Evolutionary conservation across 495 filamentous ascomycete genomes (phyloP), one percentile per base, ranked within the genome.

Genomic region (Penicillium coprophilum): DNA sequence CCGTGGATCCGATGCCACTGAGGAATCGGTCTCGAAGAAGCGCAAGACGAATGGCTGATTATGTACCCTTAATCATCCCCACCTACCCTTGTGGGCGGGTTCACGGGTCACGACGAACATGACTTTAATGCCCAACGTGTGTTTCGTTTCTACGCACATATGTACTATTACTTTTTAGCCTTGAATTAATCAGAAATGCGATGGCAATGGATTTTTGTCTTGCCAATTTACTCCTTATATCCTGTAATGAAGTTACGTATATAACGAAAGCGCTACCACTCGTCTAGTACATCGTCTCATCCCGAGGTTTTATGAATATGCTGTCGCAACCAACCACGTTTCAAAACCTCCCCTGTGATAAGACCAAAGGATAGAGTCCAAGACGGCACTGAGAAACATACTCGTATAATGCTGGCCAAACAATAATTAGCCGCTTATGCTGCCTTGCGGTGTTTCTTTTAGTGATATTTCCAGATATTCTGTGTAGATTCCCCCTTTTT

Each of bases 1-100:
- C 15, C 45, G 74, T 24, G 73, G 68, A 31, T 77, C 74, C 8
- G 75, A 79, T 67, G 75, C 70, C 24, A 76, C 73, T 6, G 76
- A 79, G 53, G 76, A 76, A 53, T 71, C 69, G 8, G 63, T 63
- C 19, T 43, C 66, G 21, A 77, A 77, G 71, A 79, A 74, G 63
- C 66, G 75, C 48, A 79, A 76, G 64, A 68, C 67, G 45, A 38
- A 57, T n/a, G 60, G 57, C 3, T 71, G 54, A 64, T 24, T 31
- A 13, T 51, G 17, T 17, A 38, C 15, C 34, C 34, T 17, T 17
- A 38, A 17, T 38, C 24, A 17, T 8, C 34, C 15, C 34, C 15
- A n/a, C 15, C 34, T 17, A 38, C n/a, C 17, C 34, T 36, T 36
- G 32, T n/a, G 32, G 13, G 32, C 17, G 15, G 15, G 6, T 38